Base-by-base conservation (phyloP, 1,139 yeast species). In the Taphrina sp. region DNA sequence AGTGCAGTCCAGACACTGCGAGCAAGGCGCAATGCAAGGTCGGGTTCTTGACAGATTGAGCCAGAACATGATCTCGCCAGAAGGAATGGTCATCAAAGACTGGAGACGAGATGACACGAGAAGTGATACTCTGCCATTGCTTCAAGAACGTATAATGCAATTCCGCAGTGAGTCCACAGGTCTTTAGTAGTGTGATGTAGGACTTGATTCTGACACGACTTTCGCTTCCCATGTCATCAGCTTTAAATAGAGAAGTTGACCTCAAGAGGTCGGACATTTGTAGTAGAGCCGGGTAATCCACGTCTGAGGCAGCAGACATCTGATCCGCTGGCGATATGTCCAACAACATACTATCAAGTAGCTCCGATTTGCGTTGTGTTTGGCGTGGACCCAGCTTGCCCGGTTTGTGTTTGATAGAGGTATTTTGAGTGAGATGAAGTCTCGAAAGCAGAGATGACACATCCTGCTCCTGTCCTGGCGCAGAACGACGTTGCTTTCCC, bases 1-100 rank as follows among this genome's bases (percentile, higher is more conserved):
- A 28, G 7, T 47, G 52, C 20, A 47, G 14, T 12, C 52, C 52
- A 14, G 52, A 28, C 23, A 47, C 52, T 4, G 43, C 33, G 16
- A 47, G 29, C 2, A 47, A 10, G 7, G 52, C 52, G 14, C 41
- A 36, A 29, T 47, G 44, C n/a, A 47, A 23, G 3, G 52, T 31
- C 20, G 52, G 28, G 10, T 36, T 14, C 17, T 28, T 12, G 24
- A 19, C 24, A 10, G 52, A 47, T 12, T 5, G 29, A 5, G n/a
- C 22, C 22, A 47, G 28, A 8, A 47, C 19, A 14, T 26, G 28
- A 26, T 19, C 31, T 14, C 29, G 24, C 52, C 52, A 47, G 17
- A 36, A 47, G 12, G 31, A 12, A 12, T 24, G 23, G 8, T 35
- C 12, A 26, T 26, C 41, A 3, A 47, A 31, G 12, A 47, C 44